Evolutionary conservation across 768 basidiomycete genomes (phyloP).

Genomic region (Naganishia randhawae): DNA sequence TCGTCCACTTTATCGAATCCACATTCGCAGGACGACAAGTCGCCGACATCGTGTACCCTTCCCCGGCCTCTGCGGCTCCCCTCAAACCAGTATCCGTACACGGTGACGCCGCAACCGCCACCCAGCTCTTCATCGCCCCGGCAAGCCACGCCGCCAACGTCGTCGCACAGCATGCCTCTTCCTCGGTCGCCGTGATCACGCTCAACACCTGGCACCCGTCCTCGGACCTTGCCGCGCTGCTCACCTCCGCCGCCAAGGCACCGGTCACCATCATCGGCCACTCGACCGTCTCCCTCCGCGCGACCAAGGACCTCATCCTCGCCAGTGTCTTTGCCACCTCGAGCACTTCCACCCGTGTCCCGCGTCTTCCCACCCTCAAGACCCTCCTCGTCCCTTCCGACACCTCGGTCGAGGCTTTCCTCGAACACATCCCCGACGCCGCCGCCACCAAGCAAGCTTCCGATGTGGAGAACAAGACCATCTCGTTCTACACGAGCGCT

Average conservation of each 20-base stretch:
- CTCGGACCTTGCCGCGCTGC: slow-evolving; percentile 16
- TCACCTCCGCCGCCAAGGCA: neutral
- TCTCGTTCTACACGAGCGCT: slow-evolving; percentile 64
- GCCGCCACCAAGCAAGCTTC: neutral
- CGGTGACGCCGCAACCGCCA: slow-evolving; percentile 53
- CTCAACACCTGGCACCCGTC: slow-evolving; percentile 38
- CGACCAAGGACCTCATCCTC: slow-evolving; percentile 41
- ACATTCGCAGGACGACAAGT: slow-evolving; percentile 72
- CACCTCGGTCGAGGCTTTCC: slow-evolving; percentile 33
- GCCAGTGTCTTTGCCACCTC: slow-evolving; percentile 40
- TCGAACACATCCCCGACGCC: slow-evolving; percentile 26
- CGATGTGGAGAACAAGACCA: slow-evolving; percentile 52
- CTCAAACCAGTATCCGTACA: slow-evolving; percentile 71
- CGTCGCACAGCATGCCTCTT: slow-evolving; percentile 22
- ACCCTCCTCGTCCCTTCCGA: neutral
- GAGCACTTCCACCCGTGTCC: slow-evolving; percentile 9
- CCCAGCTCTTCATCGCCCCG: slow-evolving; percentile 37
- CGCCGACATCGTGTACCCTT: slow-evolving; percentile 57
- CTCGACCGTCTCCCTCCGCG: slow-evolving; percentile 37
- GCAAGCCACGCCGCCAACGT: slow-evolving; percentile 39
- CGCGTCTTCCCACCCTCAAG: slow-evolving; percentile 1
- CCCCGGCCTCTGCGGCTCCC: slow-evolving; percentile 49
- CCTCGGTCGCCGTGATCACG: slow-evolving; percentile 22
- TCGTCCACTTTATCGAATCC: slow-evolving; percentile 88
- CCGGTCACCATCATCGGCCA: slow-evolving; percentile 35